These are phyloP conservation scores for Sporothrix curviconia DNA, from an alignment of 2,329 filamentous ascomycete species.

Conservation along the genomic window DNA sequence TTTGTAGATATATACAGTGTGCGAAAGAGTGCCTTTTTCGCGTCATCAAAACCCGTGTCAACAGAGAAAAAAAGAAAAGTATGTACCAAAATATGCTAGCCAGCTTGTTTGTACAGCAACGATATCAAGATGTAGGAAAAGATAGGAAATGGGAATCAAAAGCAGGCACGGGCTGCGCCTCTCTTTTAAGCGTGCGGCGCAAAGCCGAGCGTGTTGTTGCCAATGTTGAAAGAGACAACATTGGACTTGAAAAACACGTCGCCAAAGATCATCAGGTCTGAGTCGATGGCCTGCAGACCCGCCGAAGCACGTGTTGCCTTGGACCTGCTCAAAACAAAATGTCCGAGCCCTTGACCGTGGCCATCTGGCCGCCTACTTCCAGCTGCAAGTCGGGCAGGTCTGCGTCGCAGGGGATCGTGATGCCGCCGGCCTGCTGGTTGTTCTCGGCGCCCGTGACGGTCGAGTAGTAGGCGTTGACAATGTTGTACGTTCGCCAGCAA, in stretches of 20 bases:
- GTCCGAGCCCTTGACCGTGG: conserved; percentile 46
- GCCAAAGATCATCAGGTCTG: conserved; percentile 54
- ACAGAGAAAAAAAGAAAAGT: neutral
- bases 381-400: conserved; percentile 45
- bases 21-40: neutral
- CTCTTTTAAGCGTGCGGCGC: conserved; percentile 35
- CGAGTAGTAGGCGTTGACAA: conserved; percentile 45
- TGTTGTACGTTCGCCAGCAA: conserved; percentile 50
- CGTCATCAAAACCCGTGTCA: neutral
- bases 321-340: conserved; percentile 48
- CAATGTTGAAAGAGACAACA: conserved; percentile 51
- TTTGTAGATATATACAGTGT: conserved; percentile 2
- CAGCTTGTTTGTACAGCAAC: no score
- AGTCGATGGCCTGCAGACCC: conserved; percentile 56
- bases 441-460: conserved; percentile 38
- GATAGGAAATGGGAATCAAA: neutral
- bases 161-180: neutral
- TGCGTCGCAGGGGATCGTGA: conserved; percentile 41
- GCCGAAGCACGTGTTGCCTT: conserved; percentile 56
- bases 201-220: conserved; percentile 48
- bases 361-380: conserved; percentile 51
- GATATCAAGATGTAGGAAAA: neutral
- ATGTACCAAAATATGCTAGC: neutral
- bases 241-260: conserved; percentile 58
- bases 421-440: conserved; percentile 35